Base-by-base conservation (phyloP, 108 stramenopile species). In the Nitzschia palea region DNA sequence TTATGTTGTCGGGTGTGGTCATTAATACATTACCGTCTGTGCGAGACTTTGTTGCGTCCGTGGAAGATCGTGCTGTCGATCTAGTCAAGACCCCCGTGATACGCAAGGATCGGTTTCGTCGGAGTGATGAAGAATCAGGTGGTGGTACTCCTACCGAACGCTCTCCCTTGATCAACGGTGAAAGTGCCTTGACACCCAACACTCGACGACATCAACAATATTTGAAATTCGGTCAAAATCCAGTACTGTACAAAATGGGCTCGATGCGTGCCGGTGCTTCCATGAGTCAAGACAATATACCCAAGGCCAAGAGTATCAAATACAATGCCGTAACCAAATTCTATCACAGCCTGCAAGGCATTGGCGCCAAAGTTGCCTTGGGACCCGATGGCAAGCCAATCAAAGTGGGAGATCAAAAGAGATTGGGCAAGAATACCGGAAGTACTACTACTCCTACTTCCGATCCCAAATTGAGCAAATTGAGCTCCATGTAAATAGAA, bases 211-310 rank as follows among this genome's bases (percentile, higher is more conserved):
- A 87, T 70, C 65, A 74, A 26, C 56, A 76, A 32, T 86, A 87
- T 70, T 62, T 90, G 48, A 85, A 90, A 72, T 83, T 85, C 40
- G 84, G 84, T 22, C 73, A 45, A 40, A 81, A 74, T n/a, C 88
- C 88, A 0, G 73, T 77, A 15, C 50, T 86, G 36, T 69, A 67
- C 47, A 80, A 84, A 45, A 60, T 59, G 18, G 83, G 83, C 25
- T 84, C 83, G 48, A 82, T 89, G 81, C 78, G 88, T 52, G 88
- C 88, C 0, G 88, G 85, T 6, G 73, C 86, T 26, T 57, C 75
- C 28, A 25, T 76, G 54, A 58, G 68, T 50, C 61, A 67, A 42
- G 45, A 35, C 12, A 61, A 71, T 22, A 20, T 62, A 3, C 66
- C 53, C 1, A 76, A 69, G 30, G 26, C 50, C 35, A 66, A 64